Base-by-base conservation (phyloP, 2,329 filamentous ascomycete species). In the Colletotrichum horii region DNA sequence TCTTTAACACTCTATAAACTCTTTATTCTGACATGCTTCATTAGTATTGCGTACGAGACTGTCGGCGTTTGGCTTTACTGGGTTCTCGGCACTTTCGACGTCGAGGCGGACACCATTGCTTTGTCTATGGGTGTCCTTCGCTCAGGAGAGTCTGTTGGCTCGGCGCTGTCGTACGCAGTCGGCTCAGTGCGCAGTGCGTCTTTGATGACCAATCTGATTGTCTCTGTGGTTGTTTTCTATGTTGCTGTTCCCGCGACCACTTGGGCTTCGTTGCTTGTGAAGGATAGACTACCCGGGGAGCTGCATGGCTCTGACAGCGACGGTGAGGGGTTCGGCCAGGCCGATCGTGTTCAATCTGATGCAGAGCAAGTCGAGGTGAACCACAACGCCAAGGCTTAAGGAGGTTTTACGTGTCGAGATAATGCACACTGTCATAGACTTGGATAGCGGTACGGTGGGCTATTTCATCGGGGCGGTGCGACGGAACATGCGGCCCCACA, bases 81-180 rank as follows among this genome's bases (percentile, higher is more conserved):
- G 87, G 79, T 88, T 15, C 82, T 89, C 1, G 88, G 87, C 5
- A 84, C 87, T 4, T 89, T 89, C 79, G 88, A 88, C 71, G 83
- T 88, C 70, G 87, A 89, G 48, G 80, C 89, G 8, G 87, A 88
- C 76, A 89, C 88, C 0, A 78, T 90, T 16, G 87, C 88, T 0
- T 82, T 89, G 0, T 85, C 84, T 3, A 87, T 89, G 4, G 87
- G 87, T 1, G 80, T 89, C 3, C 81, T 90, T 5, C 82, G 88
- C 6, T 87, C 86, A 0, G 88, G 89, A 61, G 88, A 89, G 77
- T 88, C 86, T 0, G 74, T 89, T 8, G 88, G 88, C 0, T 87
- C 86, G 1, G 85, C 85, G 60, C 75, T 90, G 5, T 80, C 87
- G 0, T 89, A 88, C 38, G 88, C 86, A 4, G 84, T 90, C 11